Evolutionary conservation across 805 yeast genomes (phyloP).

Genomic region (Wickerhamomyces queroliae): DNA sequence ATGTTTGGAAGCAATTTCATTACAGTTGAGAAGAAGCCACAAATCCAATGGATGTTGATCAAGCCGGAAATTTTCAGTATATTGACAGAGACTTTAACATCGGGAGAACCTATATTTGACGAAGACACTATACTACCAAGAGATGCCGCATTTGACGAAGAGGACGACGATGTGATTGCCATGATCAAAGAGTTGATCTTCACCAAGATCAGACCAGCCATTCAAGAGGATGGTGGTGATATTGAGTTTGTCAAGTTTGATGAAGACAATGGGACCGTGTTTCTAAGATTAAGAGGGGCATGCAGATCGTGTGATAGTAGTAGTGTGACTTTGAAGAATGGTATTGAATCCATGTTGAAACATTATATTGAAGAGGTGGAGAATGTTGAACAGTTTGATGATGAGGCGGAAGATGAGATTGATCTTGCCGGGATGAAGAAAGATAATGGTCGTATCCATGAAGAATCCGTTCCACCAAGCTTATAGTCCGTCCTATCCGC

Average conservation of each 20-base stretch:
- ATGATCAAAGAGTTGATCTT: constrained; percentile 67
- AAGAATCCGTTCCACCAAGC: constrained; percentile 13
- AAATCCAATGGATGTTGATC: constrained; percentile 48
- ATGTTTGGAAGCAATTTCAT: constrained; percentile 82
- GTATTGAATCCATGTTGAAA: constrained; percentile 67
- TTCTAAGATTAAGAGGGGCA: constrained; percentile 58
- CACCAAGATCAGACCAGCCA: constrained; percentile 67
- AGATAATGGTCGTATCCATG: constrained; percentile 2
- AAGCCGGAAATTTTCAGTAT: constrained; percentile 57
- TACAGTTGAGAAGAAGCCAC: constrained; percentile 61
- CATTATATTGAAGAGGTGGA: constrained; percentile 65
- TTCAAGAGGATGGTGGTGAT: constrained; percentile 75
- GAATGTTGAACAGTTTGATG: constrained; percentile 47
- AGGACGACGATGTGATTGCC: constrained; percentile 59
- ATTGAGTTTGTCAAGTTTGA: constrained; percentile 61
- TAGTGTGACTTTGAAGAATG: constrained; percentile 59
- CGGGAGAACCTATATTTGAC: constrained; percentile 48
- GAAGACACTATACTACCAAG: constrained; percentile 16
- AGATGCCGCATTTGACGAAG: constrained; percentile 44
- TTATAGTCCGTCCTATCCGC: constrained; percentile 1
- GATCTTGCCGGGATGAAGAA: constrained; percentile 10
- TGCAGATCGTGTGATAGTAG: constrained; percentile 69
- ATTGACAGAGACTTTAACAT: constrained; percentile 23
- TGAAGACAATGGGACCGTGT: constrained; percentile 52
- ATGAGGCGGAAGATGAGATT: constrained; percentile 22